Evolutionary conservation across 2,329 filamentous ascomycete genomes (phyloP).

Genomic region (Clonostachys rosea): DNA sequence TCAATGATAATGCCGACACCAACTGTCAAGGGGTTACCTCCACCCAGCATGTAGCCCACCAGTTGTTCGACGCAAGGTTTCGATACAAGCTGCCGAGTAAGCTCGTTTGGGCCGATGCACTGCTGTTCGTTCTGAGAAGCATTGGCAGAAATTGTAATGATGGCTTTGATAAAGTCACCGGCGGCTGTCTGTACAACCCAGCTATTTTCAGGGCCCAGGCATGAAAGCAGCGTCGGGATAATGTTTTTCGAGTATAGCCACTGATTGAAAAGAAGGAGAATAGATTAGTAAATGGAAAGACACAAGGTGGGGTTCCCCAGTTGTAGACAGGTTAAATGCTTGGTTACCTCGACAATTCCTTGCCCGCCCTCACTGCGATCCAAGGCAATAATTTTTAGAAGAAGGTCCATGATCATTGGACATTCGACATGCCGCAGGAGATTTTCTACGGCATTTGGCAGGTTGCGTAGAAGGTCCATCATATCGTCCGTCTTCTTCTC

Average conservation of each 20-base stretch:
- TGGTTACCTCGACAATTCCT: constrained; percentile 80
- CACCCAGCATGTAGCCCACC: constrained; percentile 87
- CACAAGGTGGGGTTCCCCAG: not conserved
- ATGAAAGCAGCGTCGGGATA: constrained; percentile 81
- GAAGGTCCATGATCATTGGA: constrained; percentile 95
- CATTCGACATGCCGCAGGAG: constrained; percentile 94
- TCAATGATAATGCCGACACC: constrained; percentile 97
- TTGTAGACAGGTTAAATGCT: not conserved
- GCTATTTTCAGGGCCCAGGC: constrained; percentile 77
- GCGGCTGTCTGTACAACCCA: constrained; percentile 94
- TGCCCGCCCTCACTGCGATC: constrained; percentile 89
- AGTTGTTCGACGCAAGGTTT: constrained; percentile 76
- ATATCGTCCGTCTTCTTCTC: constrained; percentile 98
- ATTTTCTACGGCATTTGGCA: constrained; percentile 76
- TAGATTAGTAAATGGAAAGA: constrained; percentile 10
- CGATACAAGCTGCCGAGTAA: constrained; percentile 92
- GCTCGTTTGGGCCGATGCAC: constrained; percentile 96
- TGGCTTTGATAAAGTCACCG: constrained; percentile 96
- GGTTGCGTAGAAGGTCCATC: constrained; percentile 80
- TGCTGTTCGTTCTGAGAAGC: constrained; percentile 97
- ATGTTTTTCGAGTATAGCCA: constrained; percentile 90
- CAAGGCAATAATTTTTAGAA: constrained; percentile 94
- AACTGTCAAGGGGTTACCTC: constrained; percentile 90
- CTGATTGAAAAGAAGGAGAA: constrained; percentile 31
- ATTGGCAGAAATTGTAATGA: constrained; percentile 98